Base-by-base conservation (phyloP, 2,329 filamentous ascomycete species). In the Cryphonectria naterciae region DNA sequence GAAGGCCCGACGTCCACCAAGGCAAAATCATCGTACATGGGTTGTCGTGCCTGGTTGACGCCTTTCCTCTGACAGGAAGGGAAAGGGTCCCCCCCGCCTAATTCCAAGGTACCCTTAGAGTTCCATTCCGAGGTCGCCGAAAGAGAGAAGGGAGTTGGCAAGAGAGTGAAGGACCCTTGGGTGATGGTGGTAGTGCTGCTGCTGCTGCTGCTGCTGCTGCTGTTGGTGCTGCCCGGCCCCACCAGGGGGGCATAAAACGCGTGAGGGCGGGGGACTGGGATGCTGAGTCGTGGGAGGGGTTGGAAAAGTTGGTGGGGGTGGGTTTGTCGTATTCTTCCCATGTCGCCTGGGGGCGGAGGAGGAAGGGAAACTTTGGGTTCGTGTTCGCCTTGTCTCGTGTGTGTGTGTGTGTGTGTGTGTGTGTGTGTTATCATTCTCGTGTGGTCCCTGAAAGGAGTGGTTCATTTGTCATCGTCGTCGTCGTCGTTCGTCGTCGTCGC, bases 261-360 rank as follows among this genome's bases (percentile, higher is more conserved):
- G 25, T 54, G 52, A 54, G 52, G 52, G n/a, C 54, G 54, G 28
- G 54, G 54, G 54, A 35, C 54, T 32, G 54, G 54, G 54, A 58
- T 58, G 54, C 28, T 58, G 54, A 58, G 54, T 58, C 54, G 54
- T 35, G 54, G 52, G 52, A 32, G 28, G 54, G 54, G 25, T 15
- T 28, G 13, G 54, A 19, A 32, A 32, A 11, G 28, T 6, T 19
- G 54, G 54, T 32, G 25, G 54, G 25, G 46, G 46, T 49, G 46
- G 46, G 46, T 22, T 49, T 11, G 46, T 49, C 46, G 46, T n/a
- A 49, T 11, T 49, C 19, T 5, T 22, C 43, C 22, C 46, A n/a
- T 8, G 19, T n/a, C 19, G 25, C 25, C n/a, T 54, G 11, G n/a
- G 52, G 52, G n/a, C 8, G 11, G n/a, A 22, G 22, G 6, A n/a